These are phyloP conservation scores for Aspergillus sergii DNA, from an alignment of 2,329 filamentous ascomycete species.

Conservation along the genomic window DNA sequence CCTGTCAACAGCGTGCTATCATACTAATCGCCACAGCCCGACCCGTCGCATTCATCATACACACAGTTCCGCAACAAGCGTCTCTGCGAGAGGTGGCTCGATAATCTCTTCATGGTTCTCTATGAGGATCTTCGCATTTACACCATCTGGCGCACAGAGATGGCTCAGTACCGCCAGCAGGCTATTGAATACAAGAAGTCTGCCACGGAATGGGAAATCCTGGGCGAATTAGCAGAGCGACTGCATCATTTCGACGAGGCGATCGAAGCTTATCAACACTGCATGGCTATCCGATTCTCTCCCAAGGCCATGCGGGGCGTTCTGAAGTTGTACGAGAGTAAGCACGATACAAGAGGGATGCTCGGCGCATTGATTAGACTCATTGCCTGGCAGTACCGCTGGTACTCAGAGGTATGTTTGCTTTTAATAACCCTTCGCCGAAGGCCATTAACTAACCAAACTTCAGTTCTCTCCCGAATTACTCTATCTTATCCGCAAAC, in stretches of 20 bases:
- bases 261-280: slow-evolving; percentile 88
- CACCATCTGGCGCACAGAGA: slow-evolving; percentile 98
- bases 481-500: slow-evolving; percentile 80
- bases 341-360: slow-evolving; percentile 77
- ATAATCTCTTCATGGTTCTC: slow-evolving; percentile 98
- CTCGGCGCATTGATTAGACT: slow-evolving; percentile 85
- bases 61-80: slow-evolving; percentile 96
- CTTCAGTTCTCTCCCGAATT: slow-evolving; percentile 83
- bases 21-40: slow-evolving; percentile 48
- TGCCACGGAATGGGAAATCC: slow-evolving; percentile 96
- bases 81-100: slow-evolving; percentile 94
- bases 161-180: slow-evolving; percentile 92
- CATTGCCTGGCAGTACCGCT: slow-evolving; percentile 97
- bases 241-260: slow-evolving; percentile 91
- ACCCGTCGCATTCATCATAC: slow-evolving; percentile 70
- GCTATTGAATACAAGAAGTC: slow-evolving; percentile 96
- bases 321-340: slow-evolving; percentile 74
- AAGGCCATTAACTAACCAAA: slow-evolving; percentile 16
- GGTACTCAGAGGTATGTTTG: slow-evolving; percentile 83
- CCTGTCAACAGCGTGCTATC: not conserved
- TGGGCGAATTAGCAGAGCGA: slow-evolving; percentile 88
- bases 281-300: slow-evolving; percentile 84
- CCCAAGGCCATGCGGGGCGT: slow-evolving; percentile 90
- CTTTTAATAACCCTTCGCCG: not conserved
- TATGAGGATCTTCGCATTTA: slow-evolving; percentile 98